phyloP scores from a whole-genome alignment of 768 basidiomycete species.

The Boletus reticulatus region DNA sequence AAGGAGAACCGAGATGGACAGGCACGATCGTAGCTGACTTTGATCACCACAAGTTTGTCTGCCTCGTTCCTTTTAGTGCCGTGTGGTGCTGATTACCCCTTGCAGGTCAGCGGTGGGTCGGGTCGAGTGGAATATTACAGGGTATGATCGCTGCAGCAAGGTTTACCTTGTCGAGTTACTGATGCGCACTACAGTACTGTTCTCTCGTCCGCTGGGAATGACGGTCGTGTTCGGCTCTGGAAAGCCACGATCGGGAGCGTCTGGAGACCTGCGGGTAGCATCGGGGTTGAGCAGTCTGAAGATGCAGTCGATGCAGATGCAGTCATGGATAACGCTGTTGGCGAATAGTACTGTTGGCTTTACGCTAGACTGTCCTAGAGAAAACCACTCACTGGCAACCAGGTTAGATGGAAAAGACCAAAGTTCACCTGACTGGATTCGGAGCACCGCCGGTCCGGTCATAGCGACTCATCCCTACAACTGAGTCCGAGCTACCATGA shows the following conservation, averaged over 20 bases:
- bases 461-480: too few relatives aligned
- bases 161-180: neutral
- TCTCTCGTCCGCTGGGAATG: constrained; percentile 79
- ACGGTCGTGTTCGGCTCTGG: constrained; percentile 81
- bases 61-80: neutral
- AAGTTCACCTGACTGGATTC: neutral
- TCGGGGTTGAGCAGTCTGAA: constrained; percentile 75
- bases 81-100: constrained; percentile 2
- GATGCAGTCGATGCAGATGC: constrained; percentile 43
- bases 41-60: constrained; percentile 71
- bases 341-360: constrained; percentile 27
- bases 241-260: constrained; percentile 82
- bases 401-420: neutral
- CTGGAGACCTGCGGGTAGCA: constrained; percentile 79
- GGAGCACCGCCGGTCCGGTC: constrained; percentile 3
- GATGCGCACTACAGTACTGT: constrained; percentile 55
- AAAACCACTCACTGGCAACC: neutral
- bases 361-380: neutral
- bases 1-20: constrained; percentile 57
- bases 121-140: constrained; percentile 95
- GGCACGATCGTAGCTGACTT: constrained; percentile 81
- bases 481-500: too few relatives aligned
- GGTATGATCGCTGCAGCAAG: constrained; percentile 41
- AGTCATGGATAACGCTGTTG: constrained; percentile 40
- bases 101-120: constrained; percentile 69